Conservation (phyloP, 140 eudicot species). For the Erigeron philadelphicus region DNA sequence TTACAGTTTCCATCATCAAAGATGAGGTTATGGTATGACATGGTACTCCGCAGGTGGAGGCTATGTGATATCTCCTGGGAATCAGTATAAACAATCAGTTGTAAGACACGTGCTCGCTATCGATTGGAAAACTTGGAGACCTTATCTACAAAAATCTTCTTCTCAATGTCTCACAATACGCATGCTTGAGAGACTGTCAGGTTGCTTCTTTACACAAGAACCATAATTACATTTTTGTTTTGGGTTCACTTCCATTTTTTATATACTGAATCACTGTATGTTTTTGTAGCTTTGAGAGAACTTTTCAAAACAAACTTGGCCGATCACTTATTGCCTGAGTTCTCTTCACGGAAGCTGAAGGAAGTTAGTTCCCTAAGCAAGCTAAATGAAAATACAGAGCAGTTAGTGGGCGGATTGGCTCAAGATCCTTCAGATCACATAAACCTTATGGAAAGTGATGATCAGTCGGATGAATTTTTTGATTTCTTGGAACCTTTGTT, state of each 20-base stretch:
- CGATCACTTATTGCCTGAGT: constrained; percentile 29
- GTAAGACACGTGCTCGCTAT: constrained; percentile 72
- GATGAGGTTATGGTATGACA: constrained; percentile 1
- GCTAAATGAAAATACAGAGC: constrained; percentile 27
- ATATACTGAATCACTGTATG: constrained; percentile 14
- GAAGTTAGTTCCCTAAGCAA: constrained; percentile 22
- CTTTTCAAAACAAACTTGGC: constrained; percentile 46
- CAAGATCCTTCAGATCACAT: constrained; percentile 32
- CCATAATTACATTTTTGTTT: neutral
- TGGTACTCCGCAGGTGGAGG: constrained; percentile 59
- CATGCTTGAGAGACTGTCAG: constrained; percentile 62
- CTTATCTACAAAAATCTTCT: constrained; percentile 43
- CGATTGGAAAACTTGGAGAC: constrained; percentile 66
- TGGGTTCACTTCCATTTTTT: neutral
- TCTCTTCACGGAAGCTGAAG: constrained; percentile 37
- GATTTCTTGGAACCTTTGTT: constrained; percentile 50
- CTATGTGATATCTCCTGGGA: constrained; percentile 56
- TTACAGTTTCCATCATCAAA: neutral
- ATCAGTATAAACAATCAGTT: constrained; percentile 52
- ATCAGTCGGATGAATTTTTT: constrained; percentile 52
- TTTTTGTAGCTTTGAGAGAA: constrained; percentile 61
- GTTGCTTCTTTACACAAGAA: constrained; percentile 32
- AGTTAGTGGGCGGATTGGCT: constrained; percentile 28
- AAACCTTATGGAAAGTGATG: constrained; percentile 33
- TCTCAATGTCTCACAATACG: constrained; percentile 44